Percentiles rank a stretch among this genome's conserved stretches.
Conservation (phyloP, 805 yeast genomes). For the Naumovozyma castellii region DNA sequence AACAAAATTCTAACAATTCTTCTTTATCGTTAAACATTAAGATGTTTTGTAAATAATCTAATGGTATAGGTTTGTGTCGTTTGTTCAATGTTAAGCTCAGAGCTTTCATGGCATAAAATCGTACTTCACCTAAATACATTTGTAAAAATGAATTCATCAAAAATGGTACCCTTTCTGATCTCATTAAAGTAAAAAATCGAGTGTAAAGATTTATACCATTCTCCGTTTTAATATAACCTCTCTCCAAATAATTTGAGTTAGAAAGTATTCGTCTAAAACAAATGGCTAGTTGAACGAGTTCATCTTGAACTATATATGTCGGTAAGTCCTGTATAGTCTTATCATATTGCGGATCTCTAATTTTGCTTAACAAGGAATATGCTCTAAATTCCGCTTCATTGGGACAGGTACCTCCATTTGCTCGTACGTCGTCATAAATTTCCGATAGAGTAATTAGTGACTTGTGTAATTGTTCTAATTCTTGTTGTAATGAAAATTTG, state of each 20-base stretch:
- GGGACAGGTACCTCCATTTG: conserved; percentile 56
- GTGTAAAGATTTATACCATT: conserved; percentile 54
- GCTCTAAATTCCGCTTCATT: conserved; percentile 93
- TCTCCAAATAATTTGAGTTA: conserved; percentile 48
- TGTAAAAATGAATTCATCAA: conserved; percentile 68
- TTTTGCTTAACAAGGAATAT: conserved; percentile 68
- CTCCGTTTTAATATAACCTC: conserved; percentile 43
- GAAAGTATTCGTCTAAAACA: conserved; percentile 57
- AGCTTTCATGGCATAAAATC: conserved; percentile 63
- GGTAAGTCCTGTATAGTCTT: conserved; percentile 67
- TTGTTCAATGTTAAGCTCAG: conserved; percentile 60
- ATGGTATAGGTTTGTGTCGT: conserved; percentile 57
- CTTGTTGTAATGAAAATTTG: conserved; percentile 90
- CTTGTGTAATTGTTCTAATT: conserved; percentile 86
- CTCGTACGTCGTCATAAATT: conserved; percentile 71
- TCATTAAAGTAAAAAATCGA: conserved; percentile 52
- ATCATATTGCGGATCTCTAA: conserved; percentile 79
- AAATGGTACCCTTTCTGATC: conserved; percentile 47
- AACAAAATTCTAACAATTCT: conserved; percentile 47
- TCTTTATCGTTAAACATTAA: conserved; percentile 60
- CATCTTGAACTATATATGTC: conserved; percentile 39
- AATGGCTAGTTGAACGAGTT: conserved; percentile 59
- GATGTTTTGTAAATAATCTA: conserved; percentile 36
- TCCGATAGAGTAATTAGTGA: conserved; percentile 82
- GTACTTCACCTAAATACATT: conserved; percentile 66